Conservation (phyloP, 2,329 filamentous ascomycete genomes). For the Neurospora crassa region DNA sequence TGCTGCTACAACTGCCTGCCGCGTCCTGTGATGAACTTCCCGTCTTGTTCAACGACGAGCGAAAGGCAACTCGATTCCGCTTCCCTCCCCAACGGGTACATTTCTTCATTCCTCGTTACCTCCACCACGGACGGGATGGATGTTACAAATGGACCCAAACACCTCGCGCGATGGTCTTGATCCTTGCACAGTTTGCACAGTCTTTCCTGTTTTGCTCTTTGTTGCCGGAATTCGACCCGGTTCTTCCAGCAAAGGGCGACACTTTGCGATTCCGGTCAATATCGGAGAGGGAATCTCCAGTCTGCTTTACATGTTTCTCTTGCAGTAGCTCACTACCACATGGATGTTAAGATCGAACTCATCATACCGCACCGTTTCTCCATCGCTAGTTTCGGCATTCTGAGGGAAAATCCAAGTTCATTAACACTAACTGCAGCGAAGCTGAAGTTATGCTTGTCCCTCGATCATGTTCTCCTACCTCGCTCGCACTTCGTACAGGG, state of each 20-base stretch:
- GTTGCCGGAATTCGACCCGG: background rate
- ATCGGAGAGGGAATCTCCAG: background rate
- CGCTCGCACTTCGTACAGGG: background rate
- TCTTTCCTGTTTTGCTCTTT: background rate
- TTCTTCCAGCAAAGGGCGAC: background rate
- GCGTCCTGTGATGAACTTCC: background rate
- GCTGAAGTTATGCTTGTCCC: background rate
- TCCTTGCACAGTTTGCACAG: background rate
- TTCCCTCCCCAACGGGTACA: background rate
- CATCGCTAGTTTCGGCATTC: background rate
- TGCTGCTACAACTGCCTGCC: background rate
- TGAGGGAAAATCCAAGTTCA: background rate
- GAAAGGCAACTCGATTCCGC: background rate
- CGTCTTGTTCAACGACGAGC: background rate
- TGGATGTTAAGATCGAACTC: background rate
- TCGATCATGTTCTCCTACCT: background rate
- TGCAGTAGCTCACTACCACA: background rate
- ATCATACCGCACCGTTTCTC: background rate
- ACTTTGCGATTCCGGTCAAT: background rate
- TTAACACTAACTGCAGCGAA: background rate
- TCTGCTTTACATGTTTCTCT: background rate
- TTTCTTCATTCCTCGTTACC: background rate
- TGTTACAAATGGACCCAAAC: background rate
- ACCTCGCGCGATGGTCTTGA: background rate
- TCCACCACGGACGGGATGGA: background rate